Base-by-base conservation (phyloP, 306 rosid genomes). In the Quercus variabilis region DNA sequence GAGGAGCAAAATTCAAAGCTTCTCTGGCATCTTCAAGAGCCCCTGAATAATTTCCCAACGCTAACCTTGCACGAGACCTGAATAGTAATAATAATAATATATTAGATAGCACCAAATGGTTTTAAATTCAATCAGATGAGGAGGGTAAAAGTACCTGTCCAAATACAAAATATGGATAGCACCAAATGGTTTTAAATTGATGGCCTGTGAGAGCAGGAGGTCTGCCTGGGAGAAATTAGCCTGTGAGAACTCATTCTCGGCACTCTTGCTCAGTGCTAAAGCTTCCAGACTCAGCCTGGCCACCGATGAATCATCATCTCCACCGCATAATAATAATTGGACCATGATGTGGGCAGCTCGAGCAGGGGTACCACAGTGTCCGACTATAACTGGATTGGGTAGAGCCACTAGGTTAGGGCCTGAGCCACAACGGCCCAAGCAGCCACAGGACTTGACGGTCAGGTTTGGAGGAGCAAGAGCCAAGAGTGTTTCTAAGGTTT, bases 371-470 rank as follows among this genome's bases (percentile, higher is more conserved):
- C 88, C 97, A 56, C 97, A 94, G 51, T 92, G 93, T 19, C 82
- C 68, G 18, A 94, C 70, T 33, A 86, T 21, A 68, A 87, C 13
- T 5, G 30, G 4, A 15, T 46, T n/a, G 56, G 94, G 97, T 28
- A 91, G 64, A n/a, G 87, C 78, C 19, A 63, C 91, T 25, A 94
- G 55, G 85, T 94, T 94, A 35, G 98, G 98, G 35, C 98, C 98
- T 23, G 84, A 80, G 46, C 97, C 95, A 73, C 98, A 92, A 54
- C 76, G 87, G 69, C 97, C 93, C 78, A 94, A 78, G 82, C 97
- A 94, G 43, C 91, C 97, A 60, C 89, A 88, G 12, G 95, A 38
- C 25, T 80, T 87, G 49, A 94, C 94, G 52, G 88, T 2, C 62
- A 92, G 77, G 73, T 79, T 82, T 0, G 95, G 90, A 33, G 97